Conservation (phyloP, 352 stramenopile species). For the Phytophthora litchii region DNA sequence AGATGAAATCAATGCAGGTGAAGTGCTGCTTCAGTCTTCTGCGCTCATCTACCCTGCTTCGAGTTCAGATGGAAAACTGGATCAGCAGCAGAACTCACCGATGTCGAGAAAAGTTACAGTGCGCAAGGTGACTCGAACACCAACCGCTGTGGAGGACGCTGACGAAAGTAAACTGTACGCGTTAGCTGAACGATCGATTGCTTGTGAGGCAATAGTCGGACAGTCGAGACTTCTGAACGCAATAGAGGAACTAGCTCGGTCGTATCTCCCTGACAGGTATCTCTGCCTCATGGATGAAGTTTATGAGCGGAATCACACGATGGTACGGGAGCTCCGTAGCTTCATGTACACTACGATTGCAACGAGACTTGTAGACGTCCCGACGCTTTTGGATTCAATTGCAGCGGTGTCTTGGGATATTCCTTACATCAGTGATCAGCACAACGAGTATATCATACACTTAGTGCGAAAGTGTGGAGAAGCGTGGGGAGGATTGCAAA, state of each 20-base stretch:
- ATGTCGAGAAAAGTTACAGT: slow-evolving; percentile 48
- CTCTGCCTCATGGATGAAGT: slow-evolving; percentile 74
- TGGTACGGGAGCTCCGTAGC: slow-evolving; percentile 57
- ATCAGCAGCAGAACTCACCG: slow-evolving; percentile 27
- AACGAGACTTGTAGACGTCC: slow-evolving; percentile 48
- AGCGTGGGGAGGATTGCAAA: slow-evolving; percentile 75
- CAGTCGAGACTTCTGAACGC: slow-evolving; percentile 69
- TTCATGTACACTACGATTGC: slow-evolving; percentile 73
- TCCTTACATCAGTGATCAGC: slow-evolving; percentile 64
- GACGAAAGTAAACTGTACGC: slow-evolving; percentile 66
- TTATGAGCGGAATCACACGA: slow-evolving; percentile 54
- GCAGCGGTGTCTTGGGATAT: slow-evolving; percentile 69
- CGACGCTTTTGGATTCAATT: slow-evolving; percentile 50
- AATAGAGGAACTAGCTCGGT: slow-evolving; percentile 67
- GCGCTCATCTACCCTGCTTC: slow-evolving; percentile 37
- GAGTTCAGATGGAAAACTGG: slow-evolving; percentile 11
- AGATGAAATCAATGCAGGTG: slow-evolving; percentile 51
- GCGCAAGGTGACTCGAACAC: slow-evolving; percentile 55
- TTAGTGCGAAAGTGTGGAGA: slow-evolving; percentile 85
- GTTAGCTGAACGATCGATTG: slow-evolving; percentile 67
- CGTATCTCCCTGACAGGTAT: slow-evolving; percentile 70
- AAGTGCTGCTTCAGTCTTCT: slow-evolving; percentile 55
- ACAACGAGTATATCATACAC: slow-evolving; percentile 82
- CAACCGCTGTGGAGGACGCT: slow-evolving; percentile 50
- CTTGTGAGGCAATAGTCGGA: slow-evolving; percentile 63